Percentiles rank a stretch among this genome's conserved stretches.
Conservation (phyloP, 2,329 filamentous ascomycete species). For the Rutstroemia sp. region DNA sequence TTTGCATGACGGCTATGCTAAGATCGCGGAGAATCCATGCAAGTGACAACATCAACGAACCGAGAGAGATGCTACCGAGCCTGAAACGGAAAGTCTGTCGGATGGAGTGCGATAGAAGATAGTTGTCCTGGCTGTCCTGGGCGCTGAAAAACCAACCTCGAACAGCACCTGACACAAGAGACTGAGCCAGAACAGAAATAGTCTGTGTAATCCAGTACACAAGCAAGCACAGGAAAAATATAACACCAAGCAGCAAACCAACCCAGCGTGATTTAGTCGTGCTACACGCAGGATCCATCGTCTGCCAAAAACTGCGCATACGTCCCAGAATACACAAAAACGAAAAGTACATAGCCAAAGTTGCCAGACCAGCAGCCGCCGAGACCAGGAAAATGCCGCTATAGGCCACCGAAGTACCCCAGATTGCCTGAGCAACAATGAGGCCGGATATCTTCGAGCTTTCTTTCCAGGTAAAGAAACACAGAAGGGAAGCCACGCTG, state of each 20-base stretch:
- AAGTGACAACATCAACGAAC: background rate
- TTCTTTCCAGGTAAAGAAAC: background rate
- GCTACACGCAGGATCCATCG: background rate
- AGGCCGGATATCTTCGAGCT: background rate
- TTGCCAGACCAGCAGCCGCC: too few species aligned
- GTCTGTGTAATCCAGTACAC: background rate
- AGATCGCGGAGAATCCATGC: background rate
- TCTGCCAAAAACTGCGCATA: too few species aligned
- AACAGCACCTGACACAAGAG: background rate
- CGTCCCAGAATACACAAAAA: too few species aligned
- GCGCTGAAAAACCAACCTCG: background rate
- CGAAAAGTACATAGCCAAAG: too few species aligned
- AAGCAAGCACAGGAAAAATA: background rate
- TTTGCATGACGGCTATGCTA: background rate
- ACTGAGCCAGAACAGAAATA: background rate
- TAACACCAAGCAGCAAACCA: too few species aligned
- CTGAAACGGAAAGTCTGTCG: background rate
- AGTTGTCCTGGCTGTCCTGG: background rate
- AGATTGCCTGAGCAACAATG: background rate
- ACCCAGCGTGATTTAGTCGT: background rate
- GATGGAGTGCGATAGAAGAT: background rate
- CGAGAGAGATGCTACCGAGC: background rate
- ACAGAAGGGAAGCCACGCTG: background rate
- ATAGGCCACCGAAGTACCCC: background rate
- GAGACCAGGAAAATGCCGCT: background rate